Evolutionary conservation across 805 yeast species (phyloP).

Genomic region (Candida palmyrensis): DNA sequence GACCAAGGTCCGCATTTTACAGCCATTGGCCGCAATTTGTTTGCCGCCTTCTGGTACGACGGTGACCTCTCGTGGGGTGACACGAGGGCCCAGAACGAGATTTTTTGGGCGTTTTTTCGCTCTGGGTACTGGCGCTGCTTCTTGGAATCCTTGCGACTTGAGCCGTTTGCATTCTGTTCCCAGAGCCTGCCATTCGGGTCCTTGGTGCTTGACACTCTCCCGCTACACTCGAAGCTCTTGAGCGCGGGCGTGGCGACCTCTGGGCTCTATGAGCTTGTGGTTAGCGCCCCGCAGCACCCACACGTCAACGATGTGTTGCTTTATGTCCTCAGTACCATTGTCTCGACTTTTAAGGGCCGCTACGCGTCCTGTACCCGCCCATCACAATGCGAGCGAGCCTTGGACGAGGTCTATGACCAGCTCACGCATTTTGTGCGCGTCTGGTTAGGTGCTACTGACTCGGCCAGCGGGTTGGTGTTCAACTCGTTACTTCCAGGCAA

Average conservation of each 20-base stretch:
- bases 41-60: slow-evolving; percentile 20
- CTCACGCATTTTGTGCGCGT: background rate
- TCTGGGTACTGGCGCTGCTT: slow-evolving; percentile 27
- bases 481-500: slow-evolving; percentile 23
- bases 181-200: too few species aligned
- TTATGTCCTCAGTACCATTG: slow-evolving; percentile 11
- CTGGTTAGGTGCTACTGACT: slow-evolving; percentile 16
- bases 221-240: slow-evolving; percentile 14
- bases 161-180: too few species aligned
- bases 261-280: slow-evolving; percentile 9
- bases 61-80: slow-evolving; percentile 3
- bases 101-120: background rate
- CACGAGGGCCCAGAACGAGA: too few species aligned
- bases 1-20: slow-evolving; percentile 14
- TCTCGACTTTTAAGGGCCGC: slow-evolving; percentile 3
- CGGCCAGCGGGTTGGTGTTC: slow-evolving; percentile 13
- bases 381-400: slow-evolving; percentile 1
- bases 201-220: slow-evolving; percentile 19
- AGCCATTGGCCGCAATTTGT: slow-evolving; percentile 12
- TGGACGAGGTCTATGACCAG: slow-evolving; percentile 1
- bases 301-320: slow-evolving; percentile 17
- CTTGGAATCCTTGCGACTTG: slow-evolving; percentile 9
- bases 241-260: slow-evolving; percentile 4
- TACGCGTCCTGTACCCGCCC: background rate
- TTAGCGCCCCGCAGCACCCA: slow-evolving; percentile 14